Base-by-base conservation (phyloP, 1,284 basidiomycete species). In the Malassezia brasiliensis region DNA sequence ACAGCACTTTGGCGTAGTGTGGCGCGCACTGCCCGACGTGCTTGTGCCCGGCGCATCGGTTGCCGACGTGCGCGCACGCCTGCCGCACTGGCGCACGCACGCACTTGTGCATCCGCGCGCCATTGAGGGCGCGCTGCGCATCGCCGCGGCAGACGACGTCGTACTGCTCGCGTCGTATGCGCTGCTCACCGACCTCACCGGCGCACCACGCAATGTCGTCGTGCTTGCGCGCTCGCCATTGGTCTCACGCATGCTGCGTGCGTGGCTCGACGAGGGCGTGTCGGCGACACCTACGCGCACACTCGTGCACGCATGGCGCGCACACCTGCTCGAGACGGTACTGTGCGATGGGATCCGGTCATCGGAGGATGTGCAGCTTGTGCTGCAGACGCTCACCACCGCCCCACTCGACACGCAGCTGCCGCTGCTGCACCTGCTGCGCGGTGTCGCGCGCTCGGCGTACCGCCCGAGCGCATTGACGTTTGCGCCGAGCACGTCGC, bases 381-480 rank as follows among this genome's bases (percentile, higher is more conserved):
- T 68, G 1, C 48, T 66, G 28, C 8, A 41, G 17, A 46, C 51
- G 22, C 52, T 68, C 25, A 10, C 56, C 15, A 38, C 35, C 12
- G 4, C 31, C 1, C 22, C 49, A 2, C 15, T 47, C 19, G 14
- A 28, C 14, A 45, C 38, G 4, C 39, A 55, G 14, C 48, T 52
- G 9, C 52, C 56, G 5, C 36, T 62, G 1, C 52, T 68, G 10
- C 53, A 60, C n/a, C 35, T 68, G 7, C 55, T 71, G 19, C 52
- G 62, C 17, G 52, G 64, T 19, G 39, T 67, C 17, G 55, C 65
- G 7, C 10, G 44, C 11, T 38, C 60, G 3, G 56, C 64, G 20
- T 56, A 53, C 30, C 53, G 59, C 30, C 66, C 68, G 8, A 62
- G 65, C 46, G 52, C 51, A 0, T 52, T 68, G 3, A 53, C 49